A percentile compares a stretch with the other conserved stretches of the same genome.
phyloP scores from a whole-genome alignment of 1,284 basidiomycete genomes.

The Caloboletus inedulis region DNA sequence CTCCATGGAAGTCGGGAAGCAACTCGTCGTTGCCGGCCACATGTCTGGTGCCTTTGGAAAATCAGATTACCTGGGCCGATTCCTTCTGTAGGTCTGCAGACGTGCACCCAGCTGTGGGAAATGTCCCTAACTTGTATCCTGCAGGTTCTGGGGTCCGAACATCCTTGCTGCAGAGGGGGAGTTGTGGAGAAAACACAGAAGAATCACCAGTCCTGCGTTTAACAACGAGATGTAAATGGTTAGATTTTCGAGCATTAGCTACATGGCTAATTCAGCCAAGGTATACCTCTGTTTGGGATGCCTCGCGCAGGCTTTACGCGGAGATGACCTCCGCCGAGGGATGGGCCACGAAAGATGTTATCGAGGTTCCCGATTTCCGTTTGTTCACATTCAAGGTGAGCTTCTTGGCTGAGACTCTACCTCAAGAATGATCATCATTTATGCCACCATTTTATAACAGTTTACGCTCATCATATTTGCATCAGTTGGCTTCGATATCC shows the following conservation, averaged over 20 bases:
- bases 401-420: not conserved
- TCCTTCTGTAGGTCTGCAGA: slow-evolving; percentile 7
- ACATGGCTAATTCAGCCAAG: slow-evolving; percentile 24
- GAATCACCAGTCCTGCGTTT: slow-evolving; percentile 49
- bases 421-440: too few relatives aligned
- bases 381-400: slow-evolving; percentile 44
- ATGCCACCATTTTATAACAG: too few relatives aligned
- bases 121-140: not conserved
- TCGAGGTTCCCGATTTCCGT: slow-evolving; percentile 41
- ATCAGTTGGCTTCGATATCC: too few relatives aligned
- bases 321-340: slow-evolving; percentile 45
- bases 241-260: not conserved
- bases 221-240: slow-evolving; percentile 42
- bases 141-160: slow-evolving; percentile 48
- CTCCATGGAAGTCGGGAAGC: slow-evolving; percentile 49
- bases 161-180: slow-evolving; percentile 41
- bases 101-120: not conserved
- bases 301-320: slow-evolving; percentile 40
- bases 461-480: too few relatives aligned
- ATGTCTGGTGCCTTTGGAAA: slow-evolving; percentile 42
- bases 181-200: slow-evolving; percentile 48
- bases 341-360: slow-evolving; percentile 38
- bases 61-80: slow-evolving; percentile 30
- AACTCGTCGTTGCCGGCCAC: slow-evolving; percentile 40
- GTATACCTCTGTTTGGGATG: slow-evolving; percentile 45